Conservation (phyloP, 108 stramenopile species). For the Pelagomonas calceolata region DNA sequence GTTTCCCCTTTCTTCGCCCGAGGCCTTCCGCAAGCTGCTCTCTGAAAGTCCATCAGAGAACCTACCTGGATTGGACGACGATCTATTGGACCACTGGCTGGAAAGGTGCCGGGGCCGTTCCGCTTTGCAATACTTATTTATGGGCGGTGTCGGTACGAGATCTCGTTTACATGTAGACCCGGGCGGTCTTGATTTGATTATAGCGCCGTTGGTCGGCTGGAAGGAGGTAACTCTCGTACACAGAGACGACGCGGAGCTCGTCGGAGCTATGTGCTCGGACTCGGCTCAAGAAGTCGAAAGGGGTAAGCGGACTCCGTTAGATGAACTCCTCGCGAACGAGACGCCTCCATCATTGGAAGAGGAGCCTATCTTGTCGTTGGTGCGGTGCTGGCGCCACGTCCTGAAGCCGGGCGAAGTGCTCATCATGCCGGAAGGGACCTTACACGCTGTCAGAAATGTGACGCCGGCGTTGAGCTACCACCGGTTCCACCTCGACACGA, state of each 20-base stretch:
- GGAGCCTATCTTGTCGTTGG: conserved; percentile 46
- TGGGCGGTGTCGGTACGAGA: conserved; percentile 54
- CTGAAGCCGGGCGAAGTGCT: conserved; percentile 68
- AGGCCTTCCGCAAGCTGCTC: no score
- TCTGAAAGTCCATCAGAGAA: no score
- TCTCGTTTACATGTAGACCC: conserved; percentile 56
- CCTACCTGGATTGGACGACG: conserved; percentile 59
- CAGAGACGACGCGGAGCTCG: conserved; percentile 31
- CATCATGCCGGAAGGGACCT: conserved; percentile 67
- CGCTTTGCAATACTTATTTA: conserved; percentile 71
- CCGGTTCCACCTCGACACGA: conserved; percentile 59
- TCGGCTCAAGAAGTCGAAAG: no score
- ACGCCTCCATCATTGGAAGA: background rate
- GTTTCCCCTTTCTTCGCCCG: conserved; percentile 39
- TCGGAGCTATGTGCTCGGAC: no score
- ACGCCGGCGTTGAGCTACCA: conserved; percentile 60
- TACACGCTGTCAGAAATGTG: conserved; percentile 56
- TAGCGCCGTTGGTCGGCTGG: conserved; percentile 62
- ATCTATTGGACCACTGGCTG: conserved; percentile 59
- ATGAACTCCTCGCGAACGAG: no score
- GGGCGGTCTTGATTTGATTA: conserved; percentile 61
- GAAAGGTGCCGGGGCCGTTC: conserved; percentile 42
- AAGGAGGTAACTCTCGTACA: conserved; percentile 70
- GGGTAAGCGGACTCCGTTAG: no score
- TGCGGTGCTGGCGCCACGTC: conserved; percentile 47